phyloP scores from a whole-genome alignment of 2,329 filamentous ascomycete species.

The Fusarium humuli region DNA sequence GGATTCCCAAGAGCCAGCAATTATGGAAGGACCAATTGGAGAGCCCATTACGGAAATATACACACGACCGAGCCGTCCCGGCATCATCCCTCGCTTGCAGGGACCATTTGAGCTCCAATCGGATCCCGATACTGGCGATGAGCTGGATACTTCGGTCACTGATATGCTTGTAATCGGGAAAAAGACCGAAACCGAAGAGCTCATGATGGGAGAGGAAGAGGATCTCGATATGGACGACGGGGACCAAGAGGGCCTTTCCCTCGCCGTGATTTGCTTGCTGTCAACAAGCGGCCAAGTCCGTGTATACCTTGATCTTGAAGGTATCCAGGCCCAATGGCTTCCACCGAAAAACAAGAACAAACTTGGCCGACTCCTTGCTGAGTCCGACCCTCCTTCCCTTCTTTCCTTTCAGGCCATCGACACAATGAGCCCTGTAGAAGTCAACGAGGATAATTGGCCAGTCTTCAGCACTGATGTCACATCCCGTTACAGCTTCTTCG shows the following conservation, averaged over 20 bases:
- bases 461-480: slow-evolving; percentile 71
- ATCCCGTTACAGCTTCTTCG: slow-evolving; percentile 72
- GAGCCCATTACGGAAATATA: slow-evolving; percentile 68
- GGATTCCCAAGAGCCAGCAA: slow-evolving; percentile 69
- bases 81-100: slow-evolving; percentile 69
- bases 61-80: slow-evolving; percentile 66
- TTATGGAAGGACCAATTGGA: slow-evolving; percentile 62
- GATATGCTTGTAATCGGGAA: slow-evolving; percentile 73
- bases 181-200: slow-evolving; percentile 68
- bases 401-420: slow-evolving; percentile 73
- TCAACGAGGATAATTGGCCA: slow-evolving; percentile 69
- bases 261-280: slow-evolving; percentile 69
- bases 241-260: slow-evolving; percentile 69
- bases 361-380: slow-evolving; percentile 54
- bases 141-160: slow-evolving; percentile 66
- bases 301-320: slow-evolving; percentile 71
- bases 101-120: slow-evolving; percentile 70
- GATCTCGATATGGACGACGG: slow-evolving; percentile 67
- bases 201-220: slow-evolving; percentile 74
- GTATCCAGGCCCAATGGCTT: slow-evolving; percentile 74
- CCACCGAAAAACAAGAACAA: slow-evolving; percentile 66
- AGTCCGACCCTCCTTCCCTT: slow-evolving; percentile 60
- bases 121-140: slow-evolving; percentile 67
- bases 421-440: slow-evolving; percentile 66
- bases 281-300: slow-evolving; percentile 71